A percentile compares a stretch with the other conserved stretches of the same genome.
phyloP scores from a whole-genome alignment of 345 rosid species.

The Eucalyptus guilfoylei region DNA sequence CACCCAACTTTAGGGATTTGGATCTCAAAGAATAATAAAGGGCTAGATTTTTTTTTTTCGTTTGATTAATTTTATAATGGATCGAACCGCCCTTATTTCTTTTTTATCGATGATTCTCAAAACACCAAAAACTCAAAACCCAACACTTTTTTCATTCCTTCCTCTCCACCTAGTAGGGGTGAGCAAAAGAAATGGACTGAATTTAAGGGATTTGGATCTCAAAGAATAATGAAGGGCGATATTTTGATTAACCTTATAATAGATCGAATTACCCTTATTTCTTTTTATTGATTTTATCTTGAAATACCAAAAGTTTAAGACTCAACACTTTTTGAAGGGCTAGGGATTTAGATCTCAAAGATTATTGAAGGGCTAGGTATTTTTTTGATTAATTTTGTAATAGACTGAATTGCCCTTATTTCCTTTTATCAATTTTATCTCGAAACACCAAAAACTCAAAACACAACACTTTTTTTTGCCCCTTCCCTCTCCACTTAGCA shows the following conservation, averaged over 20 bases:
- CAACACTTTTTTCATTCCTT: not conserved
- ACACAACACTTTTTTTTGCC: not conserved
- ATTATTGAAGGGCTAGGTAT: not conserved
- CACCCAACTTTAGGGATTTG: not conserved
- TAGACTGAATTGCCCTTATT: not conserved
- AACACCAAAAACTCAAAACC: not conserved
- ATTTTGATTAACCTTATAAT: not conserved
- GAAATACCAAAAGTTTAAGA: too few species aligned
- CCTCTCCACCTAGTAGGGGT: not conserved
- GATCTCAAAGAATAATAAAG: too few species aligned
- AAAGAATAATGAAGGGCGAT: not conserved
- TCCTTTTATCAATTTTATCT: not conserved
- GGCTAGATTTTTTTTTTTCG: too few species aligned
- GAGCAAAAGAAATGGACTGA: not conserved
- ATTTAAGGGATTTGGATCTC: not conserved
- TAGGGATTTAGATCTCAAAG: not conserved
- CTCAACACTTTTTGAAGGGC: not conserved
- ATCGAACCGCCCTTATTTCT: not conserved
- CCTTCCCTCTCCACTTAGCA: not conserved
- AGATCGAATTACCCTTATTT: not conserved
- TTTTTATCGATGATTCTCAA: not conserved
- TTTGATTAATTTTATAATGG: too few species aligned
- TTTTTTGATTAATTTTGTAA: too few species aligned
- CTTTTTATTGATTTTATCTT: not conserved
- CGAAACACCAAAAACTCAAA: not conserved